phyloP scores from a whole-genome alignment of 306 rosid species.

The Pachyrhizus erosus region DNA sequence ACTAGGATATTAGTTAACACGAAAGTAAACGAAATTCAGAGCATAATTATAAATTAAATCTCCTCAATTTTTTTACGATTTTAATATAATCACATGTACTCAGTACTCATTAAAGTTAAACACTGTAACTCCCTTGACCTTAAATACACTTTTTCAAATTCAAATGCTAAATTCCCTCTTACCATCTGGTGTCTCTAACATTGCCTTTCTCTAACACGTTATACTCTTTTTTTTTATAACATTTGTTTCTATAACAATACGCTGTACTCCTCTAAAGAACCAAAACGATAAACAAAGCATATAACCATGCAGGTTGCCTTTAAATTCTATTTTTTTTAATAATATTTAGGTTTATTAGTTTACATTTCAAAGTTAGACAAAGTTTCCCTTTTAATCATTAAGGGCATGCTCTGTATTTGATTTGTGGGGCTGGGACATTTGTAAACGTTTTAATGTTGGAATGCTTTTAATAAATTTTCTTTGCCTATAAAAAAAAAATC shows the following conservation, averaged over 20 bases:
- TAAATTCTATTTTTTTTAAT: neutral
- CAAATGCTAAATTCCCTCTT: constrained; percentile 28
- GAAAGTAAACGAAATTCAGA: too few species aligned
- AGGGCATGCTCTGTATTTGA: too few species aligned
- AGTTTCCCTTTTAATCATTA: neutral
- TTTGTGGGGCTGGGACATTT: too few species aligned
- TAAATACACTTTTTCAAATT: constrained; percentile 28
- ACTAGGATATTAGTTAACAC: too few species aligned
- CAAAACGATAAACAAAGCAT: neutral
- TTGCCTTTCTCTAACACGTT: neutral
- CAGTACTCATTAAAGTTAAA: neutral
- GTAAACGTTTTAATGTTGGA: too few species aligned
- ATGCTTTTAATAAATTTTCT: too few species aligned
- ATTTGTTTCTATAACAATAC: too few species aligned
- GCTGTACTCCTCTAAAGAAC: neutral
- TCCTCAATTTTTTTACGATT: neutral
- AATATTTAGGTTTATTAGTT: neutral
- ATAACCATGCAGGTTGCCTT: neutral
- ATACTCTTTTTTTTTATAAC: too few species aligned
- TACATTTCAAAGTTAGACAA: neutral
- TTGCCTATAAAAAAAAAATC: too few species aligned
- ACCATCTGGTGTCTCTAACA: neutral
- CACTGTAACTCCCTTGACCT: neutral
- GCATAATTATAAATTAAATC: too few species aligned
- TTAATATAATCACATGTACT: neutral